Evolutionary conservation across 169 alveolate genomes (phyloP).

Genomic region (Cryptosporidium tyzzeri): DNA sequence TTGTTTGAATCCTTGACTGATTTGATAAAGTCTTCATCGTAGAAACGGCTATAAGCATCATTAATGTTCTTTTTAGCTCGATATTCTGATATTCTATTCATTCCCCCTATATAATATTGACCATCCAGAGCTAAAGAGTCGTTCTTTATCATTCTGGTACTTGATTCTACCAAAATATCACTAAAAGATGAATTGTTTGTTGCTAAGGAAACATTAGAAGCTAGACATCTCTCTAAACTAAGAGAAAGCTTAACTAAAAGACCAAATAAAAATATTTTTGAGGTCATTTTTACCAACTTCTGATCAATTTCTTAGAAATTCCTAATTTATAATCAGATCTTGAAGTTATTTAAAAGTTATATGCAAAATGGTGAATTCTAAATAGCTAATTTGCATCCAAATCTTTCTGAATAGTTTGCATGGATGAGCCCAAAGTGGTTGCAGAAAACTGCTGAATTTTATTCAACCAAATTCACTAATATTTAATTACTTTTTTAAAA

Average conservation of each 20-base stretch:
- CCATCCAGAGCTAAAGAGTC: constrained; percentile 45
- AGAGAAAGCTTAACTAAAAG: neutral
- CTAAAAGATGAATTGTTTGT: neutral
- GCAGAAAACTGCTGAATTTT: neutral
- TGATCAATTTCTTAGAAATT: neutral
- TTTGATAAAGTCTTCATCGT: constrained; percentile 44
- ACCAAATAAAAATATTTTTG: neutral
- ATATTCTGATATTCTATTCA: constrained; percentile 38
- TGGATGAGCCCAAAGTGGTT: neutral
- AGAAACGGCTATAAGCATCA: neutral
- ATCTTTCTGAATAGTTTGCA: neutral
- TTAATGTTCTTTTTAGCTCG: constrained; percentile 23
- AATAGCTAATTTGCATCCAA: neutral
- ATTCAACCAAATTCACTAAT: neutral
- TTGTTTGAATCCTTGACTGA: constrained; percentile 22
- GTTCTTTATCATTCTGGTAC: constrained; percentile 6
- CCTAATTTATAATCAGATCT: neutral
- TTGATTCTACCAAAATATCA: neutral
- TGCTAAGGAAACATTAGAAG: neutral
- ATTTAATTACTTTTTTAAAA: no score
- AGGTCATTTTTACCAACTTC: neutral
- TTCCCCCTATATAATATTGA: constrained; percentile 9
- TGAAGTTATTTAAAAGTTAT: neutral
- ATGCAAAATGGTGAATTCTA: neutral
- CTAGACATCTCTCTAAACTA: neutral